A percentile compares a stretch with the other conserved stretches of the same genome.
Conservation (phyloP, 1,284 basidiomycete species). For the Tilletia walkeri region DNA sequence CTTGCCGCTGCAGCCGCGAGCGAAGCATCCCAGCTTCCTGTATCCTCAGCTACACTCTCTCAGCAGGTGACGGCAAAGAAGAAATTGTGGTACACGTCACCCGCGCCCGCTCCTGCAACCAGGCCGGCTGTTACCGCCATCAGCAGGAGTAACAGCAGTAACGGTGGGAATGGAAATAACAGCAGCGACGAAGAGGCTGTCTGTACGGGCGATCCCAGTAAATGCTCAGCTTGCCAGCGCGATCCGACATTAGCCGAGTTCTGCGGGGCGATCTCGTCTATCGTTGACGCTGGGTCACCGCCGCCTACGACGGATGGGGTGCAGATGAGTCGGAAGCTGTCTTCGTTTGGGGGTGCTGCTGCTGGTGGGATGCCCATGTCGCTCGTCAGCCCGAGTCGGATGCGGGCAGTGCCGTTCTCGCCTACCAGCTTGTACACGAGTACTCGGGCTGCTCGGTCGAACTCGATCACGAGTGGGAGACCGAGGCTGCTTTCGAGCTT, state of each 20-base stretch:
- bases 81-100: constrained; percentile 36
- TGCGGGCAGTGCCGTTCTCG: neutral
- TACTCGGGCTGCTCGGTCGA: neutral
- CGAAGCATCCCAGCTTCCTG: constrained; percentile 6
- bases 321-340: constrained; percentile 2
- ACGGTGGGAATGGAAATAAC: neutral
- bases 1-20: constrained; percentile 28
- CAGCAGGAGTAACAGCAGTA: neutral
- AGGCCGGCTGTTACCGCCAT: neutral
- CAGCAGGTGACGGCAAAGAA: constrained; percentile 12
- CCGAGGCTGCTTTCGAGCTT: neutral
- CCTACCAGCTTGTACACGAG: constrained; percentile 3
- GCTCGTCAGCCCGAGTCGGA: neutral
- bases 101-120: neutral
- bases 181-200: constrained; percentile 24
- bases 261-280: constrained; percentile 31
- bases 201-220: constrained; percentile 40
- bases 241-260: constrained; percentile 41
- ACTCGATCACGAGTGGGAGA: neutral
- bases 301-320: neutral
- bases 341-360: neutral
- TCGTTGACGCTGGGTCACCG: neutral
- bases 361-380: neutral
- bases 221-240: constrained; percentile 35
- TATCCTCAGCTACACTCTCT: constrained; percentile 13